Percentiles rank a stretch among this genome's conserved stretches.
These are phyloP conservation scores for Rhynchosporium graminicola DNA, from an alignment of 2,329 filamentous ascomycete species.

Conservation along the genomic window DNA sequence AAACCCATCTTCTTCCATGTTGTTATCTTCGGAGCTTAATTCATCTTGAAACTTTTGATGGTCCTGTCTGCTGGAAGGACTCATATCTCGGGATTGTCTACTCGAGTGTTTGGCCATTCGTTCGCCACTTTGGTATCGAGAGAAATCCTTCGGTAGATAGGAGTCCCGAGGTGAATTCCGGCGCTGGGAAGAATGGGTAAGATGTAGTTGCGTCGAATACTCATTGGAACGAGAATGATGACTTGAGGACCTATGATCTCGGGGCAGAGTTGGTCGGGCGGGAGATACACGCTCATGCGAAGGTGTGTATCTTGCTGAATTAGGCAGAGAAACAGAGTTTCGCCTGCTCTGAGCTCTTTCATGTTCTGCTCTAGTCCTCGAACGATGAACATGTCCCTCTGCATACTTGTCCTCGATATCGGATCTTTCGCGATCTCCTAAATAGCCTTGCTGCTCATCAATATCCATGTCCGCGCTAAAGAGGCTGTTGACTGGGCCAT, in stretches of 20 bases:
- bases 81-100: background rate
- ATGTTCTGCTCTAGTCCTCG: background rate
- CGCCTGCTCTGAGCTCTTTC: background rate
- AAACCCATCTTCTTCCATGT: background rate
- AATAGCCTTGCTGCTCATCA: background rate
- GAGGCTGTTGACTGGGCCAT: background rate
- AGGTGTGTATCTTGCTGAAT: background rate
- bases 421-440: background rate
- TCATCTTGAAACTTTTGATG: background rate
- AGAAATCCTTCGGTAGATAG: background rate
- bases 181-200: background rate
- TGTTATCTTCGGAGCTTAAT: background rate
- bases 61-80: background rate
- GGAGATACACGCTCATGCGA: background rate
- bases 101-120: background rate
- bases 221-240: background rate
- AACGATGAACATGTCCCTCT: background rate
- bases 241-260: background rate
- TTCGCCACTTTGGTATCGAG: no score
- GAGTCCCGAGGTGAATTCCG: background rate
- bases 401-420: background rate
- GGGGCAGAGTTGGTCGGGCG: background rate
- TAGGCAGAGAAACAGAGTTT: background rate
- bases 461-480: background rate
- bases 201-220: background rate